phyloP scores from a whole-genome alignment of 2,329 filamentous ascomycete genomes.

The Venturia pyrina region DNA sequence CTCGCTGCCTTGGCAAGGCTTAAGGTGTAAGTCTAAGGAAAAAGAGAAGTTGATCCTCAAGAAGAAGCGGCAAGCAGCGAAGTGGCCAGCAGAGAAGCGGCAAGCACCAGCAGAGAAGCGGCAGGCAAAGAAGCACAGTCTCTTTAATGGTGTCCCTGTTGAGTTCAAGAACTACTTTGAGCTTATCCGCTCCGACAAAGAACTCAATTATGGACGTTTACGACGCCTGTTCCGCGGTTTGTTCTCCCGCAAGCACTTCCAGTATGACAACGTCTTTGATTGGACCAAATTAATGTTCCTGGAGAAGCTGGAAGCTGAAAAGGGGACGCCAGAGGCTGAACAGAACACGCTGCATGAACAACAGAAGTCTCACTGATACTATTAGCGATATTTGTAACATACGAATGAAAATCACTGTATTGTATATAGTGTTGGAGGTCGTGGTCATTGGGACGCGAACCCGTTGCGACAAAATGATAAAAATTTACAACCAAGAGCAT shows the following conservation, averaged over 20 bases:
- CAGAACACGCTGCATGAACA: background rate
- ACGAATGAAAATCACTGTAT: too few species aligned
- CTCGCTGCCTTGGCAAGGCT: conserved; percentile 21
- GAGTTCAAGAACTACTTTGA: conserved; percentile 16
- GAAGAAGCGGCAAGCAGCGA: conserved; percentile 10
- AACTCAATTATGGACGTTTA: conserved; percentile 15
- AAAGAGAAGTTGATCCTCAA: conserved; percentile 17
- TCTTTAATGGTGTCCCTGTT: conserved; percentile 12
- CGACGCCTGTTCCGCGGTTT: conserved; percentile 15
- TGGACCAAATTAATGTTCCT: conserved; percentile 16
- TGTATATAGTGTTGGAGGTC: too few species aligned
- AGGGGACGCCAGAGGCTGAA: conserved; percentile 5
- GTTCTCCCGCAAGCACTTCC: conserved; percentile 14
- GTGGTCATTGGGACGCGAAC: too few species aligned
- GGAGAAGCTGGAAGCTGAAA: conserved; percentile 12
- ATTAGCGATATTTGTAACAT: too few species aligned
- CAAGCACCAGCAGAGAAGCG: background rate
- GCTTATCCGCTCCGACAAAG: conserved; percentile 12
- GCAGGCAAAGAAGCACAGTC: background rate
- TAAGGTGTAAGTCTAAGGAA: conserved; percentile 15
- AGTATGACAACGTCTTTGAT: conserved; percentile 17
- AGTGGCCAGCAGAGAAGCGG: background rate
- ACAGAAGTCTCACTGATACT: too few species aligned
- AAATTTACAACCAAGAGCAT: too few species aligned
- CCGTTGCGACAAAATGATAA: too few species aligned